phyloP scores from a whole-genome alignment of 148 eudicot species.

The Dysphania ambrosioides region DNA sequence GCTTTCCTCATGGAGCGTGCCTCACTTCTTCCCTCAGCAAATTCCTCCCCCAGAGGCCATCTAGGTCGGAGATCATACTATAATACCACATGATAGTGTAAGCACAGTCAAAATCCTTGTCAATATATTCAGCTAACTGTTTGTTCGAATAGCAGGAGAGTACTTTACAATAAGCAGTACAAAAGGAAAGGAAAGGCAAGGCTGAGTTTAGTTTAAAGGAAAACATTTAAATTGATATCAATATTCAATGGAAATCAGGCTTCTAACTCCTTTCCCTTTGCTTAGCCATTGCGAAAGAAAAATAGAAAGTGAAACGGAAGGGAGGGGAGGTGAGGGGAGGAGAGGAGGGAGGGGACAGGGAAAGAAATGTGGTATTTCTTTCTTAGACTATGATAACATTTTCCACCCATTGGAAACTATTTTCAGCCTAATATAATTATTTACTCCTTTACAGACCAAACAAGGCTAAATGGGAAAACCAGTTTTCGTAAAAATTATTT shows the following conservation, averaged over 20 bases:
- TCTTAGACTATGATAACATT: background rate
- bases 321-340: background rate
- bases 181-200: background rate
- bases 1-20: constrained; percentile 88
- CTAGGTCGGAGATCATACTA: constrained; percentile 90
- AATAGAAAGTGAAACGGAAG: background rate
- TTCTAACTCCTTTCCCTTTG: background rate
- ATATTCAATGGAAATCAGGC: background rate
- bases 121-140: background rate
- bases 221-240: no score
- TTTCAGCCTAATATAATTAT: background rate
- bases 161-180: background rate
- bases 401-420: background rate
- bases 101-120: background rate
- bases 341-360: background rate
- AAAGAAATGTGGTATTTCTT: background rate
- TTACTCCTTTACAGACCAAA: background rate
- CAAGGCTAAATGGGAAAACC: background rate
- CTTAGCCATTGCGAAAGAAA: background rate
- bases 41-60: constrained; percentile 98
- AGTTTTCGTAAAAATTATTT: background rate
- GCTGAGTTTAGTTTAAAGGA: background rate
- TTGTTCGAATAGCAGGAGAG: background rate
- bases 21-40: constrained; percentile 76
- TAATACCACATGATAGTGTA: background rate